phyloP scores from a whole-genome alignment of 768 basidiomycete genomes.

The Amanita pallidorosea region DNA sequence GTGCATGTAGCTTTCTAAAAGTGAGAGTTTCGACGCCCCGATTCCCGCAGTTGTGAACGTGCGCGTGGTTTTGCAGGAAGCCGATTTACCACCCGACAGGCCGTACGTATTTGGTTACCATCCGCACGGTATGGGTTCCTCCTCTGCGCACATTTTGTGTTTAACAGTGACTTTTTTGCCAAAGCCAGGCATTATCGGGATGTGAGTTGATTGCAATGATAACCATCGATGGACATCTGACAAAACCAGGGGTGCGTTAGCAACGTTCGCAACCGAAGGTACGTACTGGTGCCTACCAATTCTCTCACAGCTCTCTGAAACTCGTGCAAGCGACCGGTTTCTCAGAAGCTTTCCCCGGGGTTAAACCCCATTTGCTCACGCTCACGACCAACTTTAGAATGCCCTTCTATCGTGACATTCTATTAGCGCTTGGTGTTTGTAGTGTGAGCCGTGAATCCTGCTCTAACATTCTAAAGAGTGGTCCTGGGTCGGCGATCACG shows the following conservation, averaged over 20 bases:
- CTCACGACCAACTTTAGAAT: slow-evolving; percentile 82
- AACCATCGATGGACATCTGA: background rate
- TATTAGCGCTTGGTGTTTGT: slow-evolving; percentile 81
- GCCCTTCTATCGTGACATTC: slow-evolving; percentile 88
- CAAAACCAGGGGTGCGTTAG: slow-evolving; percentile 70
- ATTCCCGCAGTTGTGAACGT: background rate
- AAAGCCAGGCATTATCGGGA: slow-evolving; percentile 83
- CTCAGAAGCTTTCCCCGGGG: slow-evolving; percentile 81
- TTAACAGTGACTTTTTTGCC: slow-evolving; percentile 4
- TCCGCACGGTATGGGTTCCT: slow-evolving; percentile 68
- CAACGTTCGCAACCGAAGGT: slow-evolving; percentile 96
- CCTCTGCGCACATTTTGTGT: background rate
- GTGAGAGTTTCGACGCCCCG: slow-evolving; percentile 16
- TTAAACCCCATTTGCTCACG: slow-evolving; percentile 88
- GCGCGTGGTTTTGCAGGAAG: slow-evolving; percentile 45
- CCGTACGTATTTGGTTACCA: slow-evolving; percentile 98
- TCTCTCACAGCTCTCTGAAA: background rate
- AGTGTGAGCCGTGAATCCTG: slow-evolving; percentile 89
- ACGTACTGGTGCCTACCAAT: slow-evolving; percentile 1
- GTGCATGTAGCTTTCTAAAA: slow-evolving; percentile 37
- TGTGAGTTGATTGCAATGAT: slow-evolving; percentile 41
- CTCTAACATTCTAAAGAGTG: slow-evolving; percentile 68
- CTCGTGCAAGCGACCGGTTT: slow-evolving; percentile 71
- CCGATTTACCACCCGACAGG: slow-evolving; percentile 81
- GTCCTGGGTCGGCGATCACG: slow-evolving; percentile 64